A percentile compares a stretch with the other conserved stretches of the same genome.
These are phyloP conservation scores for Pneumocystis jirovecii DNA, from an alignment of 1,139 yeast species.

Conservation along the genomic window DNA sequence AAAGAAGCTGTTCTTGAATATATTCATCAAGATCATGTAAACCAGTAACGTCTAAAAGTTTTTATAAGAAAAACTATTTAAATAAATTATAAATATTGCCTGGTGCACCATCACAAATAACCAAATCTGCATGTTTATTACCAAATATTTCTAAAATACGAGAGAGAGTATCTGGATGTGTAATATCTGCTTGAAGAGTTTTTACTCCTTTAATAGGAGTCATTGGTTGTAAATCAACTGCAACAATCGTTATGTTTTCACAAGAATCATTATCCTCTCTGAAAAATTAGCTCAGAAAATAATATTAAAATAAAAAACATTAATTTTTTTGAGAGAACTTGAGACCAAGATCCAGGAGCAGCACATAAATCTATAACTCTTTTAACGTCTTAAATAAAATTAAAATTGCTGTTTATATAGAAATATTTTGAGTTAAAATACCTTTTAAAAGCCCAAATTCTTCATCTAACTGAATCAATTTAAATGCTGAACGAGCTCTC, in stretches of 20 bases:
- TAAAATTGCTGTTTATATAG: not conserved
- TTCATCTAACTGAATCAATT: slow-evolving; percentile 73
- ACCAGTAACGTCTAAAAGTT: slow-evolving; percentile 98
- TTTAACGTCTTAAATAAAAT: slow-evolving; percentile 31
- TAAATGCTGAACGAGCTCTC: slow-evolving; percentile 93
- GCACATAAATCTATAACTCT: slow-evolving; percentile 95
- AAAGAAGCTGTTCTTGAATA: slow-evolving; percentile 82
- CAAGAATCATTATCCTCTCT: slow-evolving; percentile 9
- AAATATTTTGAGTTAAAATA: not conserved
- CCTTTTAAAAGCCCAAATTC: slow-evolving; percentile 61
- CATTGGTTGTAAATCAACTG: slow-evolving; percentile 96
- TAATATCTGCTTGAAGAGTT: slow-evolving; percentile 87
- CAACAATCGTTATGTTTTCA: slow-evolving; percentile 55
- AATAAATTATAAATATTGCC: not conserved
- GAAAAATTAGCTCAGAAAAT: slow-evolving; percentile 9
- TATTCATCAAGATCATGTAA: slow-evolving; percentile 91
- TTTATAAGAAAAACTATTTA: slow-evolving; percentile 34
- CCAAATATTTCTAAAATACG: slow-evolving; percentile 67
- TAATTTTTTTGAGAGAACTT: slow-evolving; percentile 66
- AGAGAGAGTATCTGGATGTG: slow-evolving; percentile 77
- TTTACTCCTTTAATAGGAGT: slow-evolving; percentile 82
- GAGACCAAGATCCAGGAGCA: slow-evolving; percentile 99
- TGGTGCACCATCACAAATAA: slow-evolving; percentile 40
- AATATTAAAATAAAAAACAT: slow-evolving; percentile 26
- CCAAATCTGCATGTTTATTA: slow-evolving; percentile 80